Evolutionary conservation across 768 basidiomycete species (phyloP).

Genomic region (Boletus reticulatus): DNA sequence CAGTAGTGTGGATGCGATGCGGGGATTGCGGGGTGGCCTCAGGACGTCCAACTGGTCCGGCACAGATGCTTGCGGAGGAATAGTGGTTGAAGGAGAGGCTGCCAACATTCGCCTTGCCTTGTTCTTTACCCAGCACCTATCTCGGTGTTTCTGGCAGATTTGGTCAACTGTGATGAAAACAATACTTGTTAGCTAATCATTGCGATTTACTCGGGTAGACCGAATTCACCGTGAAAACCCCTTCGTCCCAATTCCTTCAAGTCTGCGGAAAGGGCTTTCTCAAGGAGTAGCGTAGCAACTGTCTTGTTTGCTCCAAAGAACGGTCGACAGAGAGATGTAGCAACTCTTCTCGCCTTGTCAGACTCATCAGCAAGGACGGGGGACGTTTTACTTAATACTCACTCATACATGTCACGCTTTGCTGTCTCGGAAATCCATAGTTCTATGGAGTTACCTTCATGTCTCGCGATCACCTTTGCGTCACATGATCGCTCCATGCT

Average conservation of each 20-base stretch:
- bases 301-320: slow-evolving; percentile 72
- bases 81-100: neutral
- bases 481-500: slow-evolving; percentile 50
- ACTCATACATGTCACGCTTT: slow-evolving; percentile 87
- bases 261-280: slow-evolving; percentile 88
- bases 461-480: slow-evolving; percentile 61
- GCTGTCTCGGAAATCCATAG: slow-evolving; percentile 69
- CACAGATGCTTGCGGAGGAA: neutral
- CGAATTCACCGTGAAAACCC: slow-evolving; percentile 70
- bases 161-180: slow-evolving; percentile 60
- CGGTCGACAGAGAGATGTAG: slow-evolving; percentile 72
- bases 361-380: neutral
- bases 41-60: neutral
- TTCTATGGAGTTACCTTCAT: slow-evolving; percentile 49
- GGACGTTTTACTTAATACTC: slow-evolving; percentile 35
- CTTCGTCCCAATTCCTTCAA: slow-evolving; percentile 69
- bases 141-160: slow-evolving; percentile 49
- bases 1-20: neutral
- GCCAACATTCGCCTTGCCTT: neutral
- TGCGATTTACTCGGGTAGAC: neutral
- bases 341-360: slow-evolving; percentile 45
- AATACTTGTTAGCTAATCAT: neutral
- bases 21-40: neutral
- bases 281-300: slow-evolving; percentile 81
- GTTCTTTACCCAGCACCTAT: neutral